A percentile compares a stretch with the other conserved stretches of the same genome.
These are phyloP conservation scores for Rachicladosporium sp. DNA, from an alignment of 2,329 filamentous ascomycete species.

Conservation along the genomic window DNA sequence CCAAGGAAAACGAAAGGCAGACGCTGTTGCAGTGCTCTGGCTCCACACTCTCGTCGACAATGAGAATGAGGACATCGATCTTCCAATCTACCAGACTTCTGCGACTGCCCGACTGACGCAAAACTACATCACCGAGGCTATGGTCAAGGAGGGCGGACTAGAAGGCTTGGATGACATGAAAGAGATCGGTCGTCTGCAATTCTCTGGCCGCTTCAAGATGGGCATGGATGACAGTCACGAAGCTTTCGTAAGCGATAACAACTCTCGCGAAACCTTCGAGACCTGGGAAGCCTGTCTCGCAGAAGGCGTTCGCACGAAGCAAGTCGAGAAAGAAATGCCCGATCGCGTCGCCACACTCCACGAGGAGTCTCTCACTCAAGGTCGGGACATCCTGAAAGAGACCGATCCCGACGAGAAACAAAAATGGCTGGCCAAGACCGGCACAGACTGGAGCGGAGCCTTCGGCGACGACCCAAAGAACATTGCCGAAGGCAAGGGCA, in stretches of 20 bases:
- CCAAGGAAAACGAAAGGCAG: conserved; percentile 53
- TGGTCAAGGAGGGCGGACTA: conserved; percentile 45
- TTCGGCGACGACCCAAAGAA: conserved; percentile 66
- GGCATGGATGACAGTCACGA: conserved; percentile 82
- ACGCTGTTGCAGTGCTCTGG: conserved; percentile 74
- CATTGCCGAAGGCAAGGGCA: conserved; percentile 41
- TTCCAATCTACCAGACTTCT: conserved; percentile 83
- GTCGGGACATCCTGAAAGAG: conserved; percentile 66
- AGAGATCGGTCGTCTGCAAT: conserved; percentile 69
- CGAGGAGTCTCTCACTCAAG: conserved; percentile 65
- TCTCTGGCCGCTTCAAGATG: conserved; percentile 72
- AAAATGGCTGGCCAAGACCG: conserved; percentile 67
- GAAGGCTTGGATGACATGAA: conserved; percentile 65
- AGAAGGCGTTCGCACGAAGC: conserved; percentile 65
- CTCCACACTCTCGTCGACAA: conserved; percentile 73
- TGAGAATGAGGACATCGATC: conserved; percentile 61
- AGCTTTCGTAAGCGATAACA: conserved; percentile 72
- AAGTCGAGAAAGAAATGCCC: conserved; percentile 63
- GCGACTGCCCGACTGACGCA: conserved; percentile 67
- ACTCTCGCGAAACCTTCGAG: conserved; percentile 85
- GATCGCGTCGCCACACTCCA: conserved; percentile 63
- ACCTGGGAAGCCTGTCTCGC: conserved; percentile 85
- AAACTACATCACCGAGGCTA: conserved; percentile 80
- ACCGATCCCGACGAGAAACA: conserved; percentile 59
- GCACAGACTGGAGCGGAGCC: conserved; percentile 75